Evolutionary conservation across 345 rosid genomes (phyloP).

Genomic region (Lagerstroemia speciosa): DNA sequence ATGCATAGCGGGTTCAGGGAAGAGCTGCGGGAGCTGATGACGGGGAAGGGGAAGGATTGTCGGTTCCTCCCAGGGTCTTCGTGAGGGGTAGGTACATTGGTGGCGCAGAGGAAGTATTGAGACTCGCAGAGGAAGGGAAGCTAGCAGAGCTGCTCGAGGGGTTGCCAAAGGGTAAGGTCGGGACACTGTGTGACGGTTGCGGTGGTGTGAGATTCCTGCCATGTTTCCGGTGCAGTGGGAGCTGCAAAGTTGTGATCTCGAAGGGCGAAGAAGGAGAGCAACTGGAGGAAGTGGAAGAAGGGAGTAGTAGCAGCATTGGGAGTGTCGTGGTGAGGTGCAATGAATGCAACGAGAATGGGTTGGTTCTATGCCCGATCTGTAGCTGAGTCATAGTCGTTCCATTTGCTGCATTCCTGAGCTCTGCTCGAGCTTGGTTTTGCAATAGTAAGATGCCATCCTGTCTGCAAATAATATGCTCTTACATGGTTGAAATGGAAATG

Average conservation of each 20-base stretch:
- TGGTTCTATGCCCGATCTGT: constrained; percentile 75
- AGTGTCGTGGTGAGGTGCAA: constrained; percentile 40
- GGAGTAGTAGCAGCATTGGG: constrained; percentile 18
- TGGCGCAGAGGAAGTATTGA: constrained; percentile 69
- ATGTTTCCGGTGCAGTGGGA: constrained; percentile 68
- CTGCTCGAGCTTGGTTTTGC: background rate
- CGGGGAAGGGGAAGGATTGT: constrained; percentile 20
- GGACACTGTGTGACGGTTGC: constrained; percentile 52
- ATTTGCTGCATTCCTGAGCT: background rate
- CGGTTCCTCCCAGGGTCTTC: constrained; percentile 63
- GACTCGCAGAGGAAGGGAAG: constrained; percentile 57
- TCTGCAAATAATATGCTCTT: background rate
- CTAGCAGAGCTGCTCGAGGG: constrained; percentile 47
- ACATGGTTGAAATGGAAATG: background rate
- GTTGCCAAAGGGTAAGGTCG: constrained; percentile 32
- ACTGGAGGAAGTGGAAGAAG: constrained; percentile 11
- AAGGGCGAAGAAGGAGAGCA: constrained; percentile 1
- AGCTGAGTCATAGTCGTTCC: constrained; percentile 23
- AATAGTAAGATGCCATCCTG: background rate
- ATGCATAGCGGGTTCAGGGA: constrained; percentile 71
- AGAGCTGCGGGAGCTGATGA: constrained; percentile 46
- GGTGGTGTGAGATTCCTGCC: constrained; percentile 67
- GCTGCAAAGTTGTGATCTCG: constrained; percentile 43
- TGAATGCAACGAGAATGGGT: constrained; percentile 87
- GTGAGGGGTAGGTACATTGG: constrained; percentile 77